These are phyloP conservation scores for Vigna hirtella DNA, from an alignment of 306 rosid species.

Conservation along the genomic window DNA sequence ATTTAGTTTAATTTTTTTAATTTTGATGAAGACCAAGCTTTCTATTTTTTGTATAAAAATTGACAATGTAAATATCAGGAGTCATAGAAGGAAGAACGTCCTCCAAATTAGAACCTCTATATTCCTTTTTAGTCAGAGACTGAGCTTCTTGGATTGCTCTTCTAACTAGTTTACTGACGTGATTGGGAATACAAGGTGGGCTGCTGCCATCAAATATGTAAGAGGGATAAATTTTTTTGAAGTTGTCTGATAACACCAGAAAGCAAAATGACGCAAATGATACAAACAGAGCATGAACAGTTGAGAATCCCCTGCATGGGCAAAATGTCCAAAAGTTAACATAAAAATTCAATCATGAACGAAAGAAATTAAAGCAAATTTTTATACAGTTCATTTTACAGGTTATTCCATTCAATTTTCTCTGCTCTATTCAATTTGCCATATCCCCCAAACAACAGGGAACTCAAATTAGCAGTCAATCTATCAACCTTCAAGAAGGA, in stretches of 20 bases:
- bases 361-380: constrained; percentile 31
- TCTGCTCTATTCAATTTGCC: constrained; percentile 56
- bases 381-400: constrained; percentile 60
- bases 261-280: constrained; percentile 74
- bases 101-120: constrained; percentile 38
- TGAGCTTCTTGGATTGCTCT: constrained; percentile 58
- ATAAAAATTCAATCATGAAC: constrained; percentile 32
- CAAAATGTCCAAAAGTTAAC: constrained; percentile 30
- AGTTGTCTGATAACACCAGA: constrained; percentile 66
- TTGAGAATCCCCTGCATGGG: constrained; percentile 84
- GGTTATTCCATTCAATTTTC: constrained; percentile 88
- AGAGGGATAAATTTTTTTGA: constrained; percentile 31
- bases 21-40: constrained; percentile 52
- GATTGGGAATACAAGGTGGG: constrained; percentile 61
- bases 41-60: constrained; percentile 52
- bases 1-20: background rate
- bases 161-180: constrained; percentile 44
- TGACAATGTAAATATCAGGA: constrained; percentile 72
- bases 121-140: constrained; percentile 43
- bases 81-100: constrained; percentile 62
- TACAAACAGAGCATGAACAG: constrained; percentile 82
- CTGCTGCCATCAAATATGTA: constrained; percentile 40
- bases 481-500: constrained; percentile 51
- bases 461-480: constrained; percentile 66
- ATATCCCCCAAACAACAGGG: constrained; percentile 56